Evolutionary conservation across 257 asterid genomes (phyloP).

Genomic region (Plantago major): DNA sequence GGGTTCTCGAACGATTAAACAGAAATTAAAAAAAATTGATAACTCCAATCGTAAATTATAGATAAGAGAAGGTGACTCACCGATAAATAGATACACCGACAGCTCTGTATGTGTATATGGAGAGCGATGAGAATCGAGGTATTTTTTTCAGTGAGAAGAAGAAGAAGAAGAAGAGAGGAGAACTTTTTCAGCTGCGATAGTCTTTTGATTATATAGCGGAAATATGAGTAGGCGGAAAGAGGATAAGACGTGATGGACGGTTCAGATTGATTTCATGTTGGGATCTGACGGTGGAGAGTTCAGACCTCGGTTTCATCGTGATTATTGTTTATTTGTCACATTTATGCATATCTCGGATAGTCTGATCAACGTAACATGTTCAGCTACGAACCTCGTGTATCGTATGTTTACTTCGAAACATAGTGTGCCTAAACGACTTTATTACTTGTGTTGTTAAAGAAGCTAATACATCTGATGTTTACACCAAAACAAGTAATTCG

Average conservation of each 20-base stretch:
- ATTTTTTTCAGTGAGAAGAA: background rate
- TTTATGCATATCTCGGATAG: too few relatives aligned
- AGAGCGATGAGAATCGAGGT: background rate
- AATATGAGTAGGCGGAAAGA: conserved; percentile 29
- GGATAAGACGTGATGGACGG: conserved; percentile 44
- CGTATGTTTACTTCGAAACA: too few relatives aligned
- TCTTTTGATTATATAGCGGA: conserved; percentile 5
- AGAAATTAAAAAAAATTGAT: background rate
- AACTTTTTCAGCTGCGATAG: conserved; percentile 17
- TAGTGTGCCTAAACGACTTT: too few relatives aligned
- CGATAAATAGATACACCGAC: conserved; percentile 18
- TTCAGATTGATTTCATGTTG: conserved; percentile 12
- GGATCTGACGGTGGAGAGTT: conserved; percentile 31
- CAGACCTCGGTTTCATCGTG: conserved; percentile 35
- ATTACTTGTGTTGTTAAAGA: too few relatives aligned
- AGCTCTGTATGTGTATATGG: background rate
- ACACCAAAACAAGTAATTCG: too few relatives aligned
- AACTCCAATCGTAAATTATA: too few relatives aligned
- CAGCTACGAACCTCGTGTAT: too few relatives aligned
- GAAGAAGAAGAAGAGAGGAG: conserved; percentile 20
- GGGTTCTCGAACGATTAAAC: conserved; percentile 24
- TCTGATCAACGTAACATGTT: too few relatives aligned
- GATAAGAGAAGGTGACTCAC: conserved; percentile 25
- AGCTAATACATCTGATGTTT: too few relatives aligned
- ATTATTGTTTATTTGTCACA: too few relatives aligned